Evolutionary conservation across 352 stramenopile genomes (phyloP).

Genomic region (Globisporangium orthogonon): DNA sequence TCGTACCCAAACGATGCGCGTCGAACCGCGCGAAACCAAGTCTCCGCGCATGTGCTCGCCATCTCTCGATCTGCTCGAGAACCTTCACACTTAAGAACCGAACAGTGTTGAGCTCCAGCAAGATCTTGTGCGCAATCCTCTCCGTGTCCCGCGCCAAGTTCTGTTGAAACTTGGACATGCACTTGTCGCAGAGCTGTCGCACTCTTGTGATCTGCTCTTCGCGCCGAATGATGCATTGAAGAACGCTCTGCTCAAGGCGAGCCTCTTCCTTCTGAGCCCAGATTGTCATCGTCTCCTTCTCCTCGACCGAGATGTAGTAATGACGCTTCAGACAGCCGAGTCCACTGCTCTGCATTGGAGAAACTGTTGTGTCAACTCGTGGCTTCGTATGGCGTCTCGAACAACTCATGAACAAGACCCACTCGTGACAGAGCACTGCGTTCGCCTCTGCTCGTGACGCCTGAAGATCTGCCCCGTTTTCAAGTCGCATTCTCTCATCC

Average conservation of each 20-base stretch:
- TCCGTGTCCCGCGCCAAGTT: conserved; percentile 43
- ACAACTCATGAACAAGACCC: conserved; percentile 62
- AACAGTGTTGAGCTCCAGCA: conserved; percentile 44
- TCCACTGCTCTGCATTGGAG: conserved; percentile 17
- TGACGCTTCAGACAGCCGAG: conserved; percentile 63
- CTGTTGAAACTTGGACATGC: conserved; percentile 62
- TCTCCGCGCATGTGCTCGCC: conserved; percentile 43
- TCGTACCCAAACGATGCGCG: neutral
- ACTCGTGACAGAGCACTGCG: conserved; percentile 55
- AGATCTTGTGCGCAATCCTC: conserved; percentile 23
- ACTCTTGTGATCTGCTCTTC: conserved; percentile 48
- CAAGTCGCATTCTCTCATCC: conserved; percentile 15
- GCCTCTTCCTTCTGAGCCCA: conserved; percentile 65
- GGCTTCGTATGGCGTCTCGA: conserved; percentile 15
- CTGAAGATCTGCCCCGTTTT: conserved; percentile 17
- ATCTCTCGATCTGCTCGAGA: conserved; percentile 56
- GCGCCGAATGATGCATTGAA: conserved; percentile 49
- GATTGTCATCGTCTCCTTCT: conserved; percentile 47
- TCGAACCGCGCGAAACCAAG: conserved; percentile 47
- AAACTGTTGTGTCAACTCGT: neutral
- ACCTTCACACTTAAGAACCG: conserved; percentile 67
- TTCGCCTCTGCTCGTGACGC: conserved; percentile 32
- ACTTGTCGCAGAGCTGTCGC: conserved; percentile 30
- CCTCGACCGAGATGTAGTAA: conserved; percentile 64
- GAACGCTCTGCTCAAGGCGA: conserved; percentile 52